A percentile compares a stretch with the other conserved stretches of the same genome.
These are phyloP conservation scores for Eucalyptus tenuipes DNA, from an alignment of 345 rosid genomes.

Conservation along the genomic window DNA sequence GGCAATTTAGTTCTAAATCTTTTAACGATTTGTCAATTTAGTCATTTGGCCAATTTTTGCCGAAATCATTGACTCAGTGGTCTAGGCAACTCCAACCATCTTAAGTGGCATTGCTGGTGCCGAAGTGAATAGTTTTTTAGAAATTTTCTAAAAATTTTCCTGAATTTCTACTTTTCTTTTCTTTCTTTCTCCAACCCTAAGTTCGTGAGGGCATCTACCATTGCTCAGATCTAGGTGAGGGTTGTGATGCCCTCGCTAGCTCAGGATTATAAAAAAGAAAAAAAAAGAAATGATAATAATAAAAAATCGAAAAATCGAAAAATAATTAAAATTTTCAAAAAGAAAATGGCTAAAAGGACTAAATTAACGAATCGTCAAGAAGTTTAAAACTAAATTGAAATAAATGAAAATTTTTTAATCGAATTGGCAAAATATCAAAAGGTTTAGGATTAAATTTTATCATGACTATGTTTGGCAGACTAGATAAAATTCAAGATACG, in stretches of 20 bases:
- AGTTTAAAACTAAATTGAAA: accelerated
- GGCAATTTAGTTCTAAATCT: no score
- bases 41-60: no score
- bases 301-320: no score
- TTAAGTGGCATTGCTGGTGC: accelerated
- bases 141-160: accelerated
- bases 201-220: accelerated
- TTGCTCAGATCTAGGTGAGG: no score
- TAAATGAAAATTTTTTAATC: accelerated
- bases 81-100: accelerated
- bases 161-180: background rate
- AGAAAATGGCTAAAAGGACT: background rate
- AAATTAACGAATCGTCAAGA: background rate
- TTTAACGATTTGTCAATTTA: no score
- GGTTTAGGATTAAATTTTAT: background rate
- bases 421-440: background rate
- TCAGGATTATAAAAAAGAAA: no score
- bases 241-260: no score
- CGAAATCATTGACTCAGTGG: background rate
- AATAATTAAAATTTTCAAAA: no score
- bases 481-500: no score
- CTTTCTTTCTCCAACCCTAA: background rate
- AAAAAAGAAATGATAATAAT: no score
- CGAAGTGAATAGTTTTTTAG: accelerated
- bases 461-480: accelerated